Evolutionary conservation across 192 early-diverging fungal species (phyloP).

Genomic region (Helicostylum pulchrum): DNA sequence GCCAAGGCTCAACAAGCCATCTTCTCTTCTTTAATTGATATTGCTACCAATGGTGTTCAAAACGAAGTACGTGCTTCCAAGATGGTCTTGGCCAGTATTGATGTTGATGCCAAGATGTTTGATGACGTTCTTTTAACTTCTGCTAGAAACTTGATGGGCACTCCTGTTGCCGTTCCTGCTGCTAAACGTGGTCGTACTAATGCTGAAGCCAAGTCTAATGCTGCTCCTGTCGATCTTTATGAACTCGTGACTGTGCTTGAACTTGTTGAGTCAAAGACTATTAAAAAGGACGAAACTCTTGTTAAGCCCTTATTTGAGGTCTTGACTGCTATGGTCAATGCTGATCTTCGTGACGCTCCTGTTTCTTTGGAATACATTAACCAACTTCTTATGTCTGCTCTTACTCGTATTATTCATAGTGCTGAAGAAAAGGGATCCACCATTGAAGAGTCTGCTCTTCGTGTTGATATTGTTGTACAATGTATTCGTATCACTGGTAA

Average conservation of each 20-base stretch:
- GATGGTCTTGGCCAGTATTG: constrained; percentile 40
- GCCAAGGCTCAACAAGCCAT: constrained; percentile 42
- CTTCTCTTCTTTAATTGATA: constrained; percentile 48
- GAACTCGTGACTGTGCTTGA: constrained; percentile 71
- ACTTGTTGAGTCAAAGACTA: constrained; percentile 63
- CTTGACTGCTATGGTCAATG: constrained; percentile 61
- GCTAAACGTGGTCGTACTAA: constrained; percentile 20
- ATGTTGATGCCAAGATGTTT: constrained; percentile 30
- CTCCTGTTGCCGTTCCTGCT: background rate
- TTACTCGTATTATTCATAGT: constrained; percentile 53
- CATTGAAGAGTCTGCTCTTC: constrained; percentile 66
- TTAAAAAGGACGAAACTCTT: constrained; percentile 49
- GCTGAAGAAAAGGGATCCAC: constrained; percentile 30
- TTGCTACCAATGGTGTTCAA: constrained; percentile 51
- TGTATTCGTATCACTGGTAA: constrained; percentile 87
- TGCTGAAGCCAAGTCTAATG: background rate
- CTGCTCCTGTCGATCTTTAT: constrained; percentile 37
- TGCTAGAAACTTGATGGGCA: constrained; percentile 9
- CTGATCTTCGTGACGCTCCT: constrained; percentile 41
- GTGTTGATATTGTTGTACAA: constrained; percentile 84
- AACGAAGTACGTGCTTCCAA: constrained; percentile 47
- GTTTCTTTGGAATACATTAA: constrained; percentile 81
- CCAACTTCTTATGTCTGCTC: constrained; percentile 76
- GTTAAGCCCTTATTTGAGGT: constrained; percentile 70
- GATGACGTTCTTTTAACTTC: background rate